phyloP scores from a whole-genome alignment of 768 basidiomycete genomes.

The Naganishia antarctica region DNA sequence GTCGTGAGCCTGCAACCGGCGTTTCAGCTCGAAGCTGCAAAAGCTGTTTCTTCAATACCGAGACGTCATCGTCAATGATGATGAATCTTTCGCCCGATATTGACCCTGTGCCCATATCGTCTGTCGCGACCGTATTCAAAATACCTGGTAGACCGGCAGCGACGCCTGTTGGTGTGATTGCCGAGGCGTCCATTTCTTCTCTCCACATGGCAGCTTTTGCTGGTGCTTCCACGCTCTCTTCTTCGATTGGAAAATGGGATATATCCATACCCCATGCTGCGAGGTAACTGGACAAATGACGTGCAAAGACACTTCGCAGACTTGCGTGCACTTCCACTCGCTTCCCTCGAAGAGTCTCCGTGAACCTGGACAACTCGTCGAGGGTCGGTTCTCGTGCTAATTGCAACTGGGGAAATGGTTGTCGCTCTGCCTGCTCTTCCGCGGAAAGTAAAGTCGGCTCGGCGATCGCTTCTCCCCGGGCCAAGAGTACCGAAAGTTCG shows the following conservation, averaged over 20 bases:
- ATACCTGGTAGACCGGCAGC: conserved; percentile 14
- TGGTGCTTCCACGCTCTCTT: conserved; percentile 26
- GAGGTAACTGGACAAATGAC: conserved; percentile 85
- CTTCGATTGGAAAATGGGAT: conserved; percentile 58
- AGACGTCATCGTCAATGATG: conserved; percentile 88
- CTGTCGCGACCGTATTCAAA: conserved; percentile 17
- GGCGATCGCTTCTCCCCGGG: conserved; percentile 52
- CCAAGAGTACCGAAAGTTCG: conserved; percentile 63
- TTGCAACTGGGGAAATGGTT: conserved; percentile 55
- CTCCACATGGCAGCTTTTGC: not conserved
- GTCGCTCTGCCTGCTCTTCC: conserved; percentile 54
- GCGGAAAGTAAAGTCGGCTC: conserved; percentile 54
- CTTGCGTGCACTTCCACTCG: conserved; percentile 78
- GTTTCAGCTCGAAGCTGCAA: conserved; percentile 58
- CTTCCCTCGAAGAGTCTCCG: conserved; percentile 74
- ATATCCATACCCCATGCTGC: conserved; percentile 95
- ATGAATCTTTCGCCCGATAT: conserved; percentile 55
- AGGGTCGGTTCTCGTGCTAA: conserved; percentile 69
- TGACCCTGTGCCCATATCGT: conserved; percentile 15
- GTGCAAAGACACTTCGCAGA: conserved; percentile 81
- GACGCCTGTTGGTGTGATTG: conserved; percentile 30
- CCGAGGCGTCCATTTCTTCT: conserved; percentile 14
- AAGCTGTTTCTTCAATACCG: conserved; percentile 70
- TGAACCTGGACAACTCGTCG: conserved; percentile 70
- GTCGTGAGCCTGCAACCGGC: conserved; percentile 34